Evolutionary conservation across 2,329 filamentous ascomycete genomes (phyloP).

Genomic region (Pseudopyricularia cyperi): DNA sequence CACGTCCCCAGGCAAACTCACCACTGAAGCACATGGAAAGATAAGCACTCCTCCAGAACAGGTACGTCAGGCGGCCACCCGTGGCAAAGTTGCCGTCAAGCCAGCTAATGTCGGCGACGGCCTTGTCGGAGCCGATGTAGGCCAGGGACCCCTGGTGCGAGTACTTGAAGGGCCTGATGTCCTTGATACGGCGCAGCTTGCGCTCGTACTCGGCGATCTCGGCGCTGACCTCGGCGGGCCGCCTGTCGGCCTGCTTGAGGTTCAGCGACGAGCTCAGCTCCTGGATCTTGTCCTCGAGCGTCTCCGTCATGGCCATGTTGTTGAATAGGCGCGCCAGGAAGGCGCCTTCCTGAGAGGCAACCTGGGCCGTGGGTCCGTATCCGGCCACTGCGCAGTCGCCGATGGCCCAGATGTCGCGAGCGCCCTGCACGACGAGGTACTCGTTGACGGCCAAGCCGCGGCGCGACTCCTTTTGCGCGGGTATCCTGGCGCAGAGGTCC

Average conservation of each 20-base stretch:
- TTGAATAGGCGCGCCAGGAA: slow-evolving; percentile 96
- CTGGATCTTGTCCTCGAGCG: slow-evolving; percentile 63
- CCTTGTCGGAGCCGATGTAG: slow-evolving; percentile 94
- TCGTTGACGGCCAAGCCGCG: slow-evolving; percentile 95
- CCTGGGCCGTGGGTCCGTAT: slow-evolving; percentile 94
- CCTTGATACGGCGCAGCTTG: slow-evolving; percentile 77
- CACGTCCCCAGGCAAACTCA: slow-evolving; percentile 37
- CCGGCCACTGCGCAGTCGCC: slow-evolving; percentile 96
- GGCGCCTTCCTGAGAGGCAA: slow-evolving; percentile 86
- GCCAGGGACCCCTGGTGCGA: slow-evolving; percentile 93
- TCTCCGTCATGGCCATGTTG: slow-evolving; percentile 92
- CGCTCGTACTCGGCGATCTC: slow-evolving; percentile 82
- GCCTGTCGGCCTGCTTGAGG: slow-evolving; percentile 47
- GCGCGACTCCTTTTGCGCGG: slow-evolving; percentile 87
- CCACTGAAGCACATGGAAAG: slow-evolving; percentile 99
- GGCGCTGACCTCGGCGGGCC: slow-evolving; percentile 47
- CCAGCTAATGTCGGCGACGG: slow-evolving; percentile 95
- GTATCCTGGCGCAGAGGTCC: slow-evolving; percentile 84
- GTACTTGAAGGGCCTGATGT: slow-evolving; percentile 96
- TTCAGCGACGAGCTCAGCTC: slow-evolving; percentile 52
- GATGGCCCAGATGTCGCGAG: slow-evolving; percentile 94
- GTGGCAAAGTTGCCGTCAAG: slow-evolving; percentile 92
- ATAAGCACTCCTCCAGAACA: slow-evolving; percentile 98
- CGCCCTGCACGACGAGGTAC: slow-evolving; percentile 94
- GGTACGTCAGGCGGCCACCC: slow-evolving; percentile 86